These are phyloP conservation scores for Rhipidocladum racemiflorum DNA, from an alignment of 176 grass and related monocot species.

Conservation along the genomic window DNA sequence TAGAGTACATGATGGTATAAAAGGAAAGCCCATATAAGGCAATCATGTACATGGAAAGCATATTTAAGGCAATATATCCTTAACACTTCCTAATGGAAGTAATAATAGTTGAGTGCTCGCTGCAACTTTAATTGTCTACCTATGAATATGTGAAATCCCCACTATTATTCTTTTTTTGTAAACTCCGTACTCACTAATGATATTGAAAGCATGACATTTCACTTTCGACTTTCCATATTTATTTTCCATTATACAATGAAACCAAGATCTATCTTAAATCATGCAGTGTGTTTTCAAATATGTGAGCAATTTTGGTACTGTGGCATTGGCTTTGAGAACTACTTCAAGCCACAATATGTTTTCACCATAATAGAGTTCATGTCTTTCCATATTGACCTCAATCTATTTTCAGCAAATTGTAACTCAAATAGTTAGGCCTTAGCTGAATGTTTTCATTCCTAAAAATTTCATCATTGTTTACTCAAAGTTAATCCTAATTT, in stretches of 20 bases:
- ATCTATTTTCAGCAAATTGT: background rate
- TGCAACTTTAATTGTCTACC: background rate
- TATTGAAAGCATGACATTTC: background rate
- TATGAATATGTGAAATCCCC: background rate
- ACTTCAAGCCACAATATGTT: background rate
- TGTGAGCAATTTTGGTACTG: background rate
- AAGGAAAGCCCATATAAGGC: too few relatives aligned
- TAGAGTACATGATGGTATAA: too few relatives aligned
- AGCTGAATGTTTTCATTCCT: background rate
- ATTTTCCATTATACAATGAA: background rate
- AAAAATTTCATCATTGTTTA: background rate
- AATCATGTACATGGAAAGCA: too few relatives aligned
- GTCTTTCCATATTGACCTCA: background rate
- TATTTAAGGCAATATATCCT: too few relatives aligned
- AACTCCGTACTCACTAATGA: background rate
- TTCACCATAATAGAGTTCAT: background rate
- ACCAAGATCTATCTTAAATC: background rate
- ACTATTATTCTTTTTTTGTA: background rate
- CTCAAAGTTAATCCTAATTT: background rate
- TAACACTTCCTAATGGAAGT: background rate
- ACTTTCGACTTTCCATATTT: background rate
- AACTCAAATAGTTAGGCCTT: background rate
- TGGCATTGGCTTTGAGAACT: background rate
- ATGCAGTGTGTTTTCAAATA: background rate
- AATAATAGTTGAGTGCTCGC: background rate